Evolutionary conservation across 176 grass and related monocot species (phyloP), one percentile per base, ranked within the genome.

Genomic region (Dendrocalamus sinicus): DNA sequence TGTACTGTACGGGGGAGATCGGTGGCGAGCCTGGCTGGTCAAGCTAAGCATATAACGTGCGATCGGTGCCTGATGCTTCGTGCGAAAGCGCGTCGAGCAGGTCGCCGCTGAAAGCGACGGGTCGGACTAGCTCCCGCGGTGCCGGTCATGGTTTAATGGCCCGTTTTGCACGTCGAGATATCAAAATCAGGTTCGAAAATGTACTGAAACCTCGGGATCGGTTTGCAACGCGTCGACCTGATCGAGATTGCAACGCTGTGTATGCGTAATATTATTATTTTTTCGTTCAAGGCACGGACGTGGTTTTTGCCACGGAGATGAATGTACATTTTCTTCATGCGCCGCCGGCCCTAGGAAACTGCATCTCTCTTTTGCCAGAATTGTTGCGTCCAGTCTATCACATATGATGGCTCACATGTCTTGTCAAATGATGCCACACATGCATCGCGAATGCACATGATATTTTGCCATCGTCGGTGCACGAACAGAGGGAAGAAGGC

Each of bases 21-120:
- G 35, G 67, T 78, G 58, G 75, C 57, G 67, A 78, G 67, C 57
- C 59, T 85, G 15, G 77, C 61, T n/a, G 61, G 74, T 32, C 74
- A 78, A 78, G 65, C 64, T 24, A 1, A 44, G 73, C 73, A 2
- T 8, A 11, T 2, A 45, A 81, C 75, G 76, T 89, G 82, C 59
- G 48, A 5, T 59, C 59, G 44, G 8, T 51, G 58, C 63, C 83
- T 46, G 84, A 1, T 50, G 52, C 83, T 51, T 57, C 45, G 54
- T 47, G 30, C 71, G 44, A 77, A 70, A 69, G 6, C 83, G 45
- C 64, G 79, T 82, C 14, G n/a, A 37, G 66, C 70, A 24, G 14
- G 67, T 55, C 52, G 57, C n/a, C 8, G 64, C 61, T 28, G 44
- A 53, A 53, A 19, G 60, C 26, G 30, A 32, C 30, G 30, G 26